Conservation (phyloP, 768 basidiomycete genomes). For the Tubosaeta brunneosetosa region DNA sequence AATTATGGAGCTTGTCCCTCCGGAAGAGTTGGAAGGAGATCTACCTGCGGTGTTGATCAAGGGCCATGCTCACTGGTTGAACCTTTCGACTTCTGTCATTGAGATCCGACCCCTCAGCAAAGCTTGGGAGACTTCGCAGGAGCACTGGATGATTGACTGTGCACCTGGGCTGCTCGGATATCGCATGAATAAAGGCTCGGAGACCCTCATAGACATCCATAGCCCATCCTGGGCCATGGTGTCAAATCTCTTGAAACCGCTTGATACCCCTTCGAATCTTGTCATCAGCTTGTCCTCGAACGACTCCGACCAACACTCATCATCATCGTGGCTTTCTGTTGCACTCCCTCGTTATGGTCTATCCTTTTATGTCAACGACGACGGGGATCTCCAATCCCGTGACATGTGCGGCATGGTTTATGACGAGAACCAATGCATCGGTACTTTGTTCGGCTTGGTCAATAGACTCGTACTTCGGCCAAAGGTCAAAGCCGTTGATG, state of each 20-base stretch:
- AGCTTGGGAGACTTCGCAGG: constrained; percentile 20
- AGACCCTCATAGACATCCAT: constrained; percentile 24
- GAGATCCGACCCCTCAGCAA: constrained; percentile 25
- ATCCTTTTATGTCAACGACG: constrained; percentile 35
- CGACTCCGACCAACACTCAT: not conserved
- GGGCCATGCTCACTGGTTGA: constrained; percentile 27
- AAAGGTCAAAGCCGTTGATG: constrained; percentile 1
- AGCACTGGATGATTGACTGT: constrained; percentile 24
- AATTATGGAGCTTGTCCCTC: constrained; percentile 22
- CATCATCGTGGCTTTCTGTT: constrained; percentile 19
- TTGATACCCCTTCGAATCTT: constrained; percentile 21
- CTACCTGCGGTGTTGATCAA: constrained; percentile 21
- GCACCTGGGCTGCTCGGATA: not conserved
- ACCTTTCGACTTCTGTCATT: constrained; percentile 18
- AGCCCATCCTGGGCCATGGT: constrained; percentile 28
- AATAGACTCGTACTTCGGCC: constrained; percentile 38
- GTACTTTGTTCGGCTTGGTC: constrained; percentile 41
- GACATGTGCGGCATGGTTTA: constrained; percentile 40
- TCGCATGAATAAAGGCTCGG: constrained; percentile 2
- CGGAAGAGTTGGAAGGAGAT: constrained; percentile 16
- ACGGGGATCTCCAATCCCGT: constrained; percentile 34
- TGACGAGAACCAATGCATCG: constrained; percentile 36
- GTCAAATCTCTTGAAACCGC: constrained; percentile 14
- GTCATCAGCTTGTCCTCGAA: constrained; percentile 9
- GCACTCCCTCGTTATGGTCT: constrained; percentile 39